These are phyloP conservation scores for Aureobasidium sp. DNA, from an alignment of 2,329 filamentous ascomycete genomes.

Conservation along the genomic window DNA sequence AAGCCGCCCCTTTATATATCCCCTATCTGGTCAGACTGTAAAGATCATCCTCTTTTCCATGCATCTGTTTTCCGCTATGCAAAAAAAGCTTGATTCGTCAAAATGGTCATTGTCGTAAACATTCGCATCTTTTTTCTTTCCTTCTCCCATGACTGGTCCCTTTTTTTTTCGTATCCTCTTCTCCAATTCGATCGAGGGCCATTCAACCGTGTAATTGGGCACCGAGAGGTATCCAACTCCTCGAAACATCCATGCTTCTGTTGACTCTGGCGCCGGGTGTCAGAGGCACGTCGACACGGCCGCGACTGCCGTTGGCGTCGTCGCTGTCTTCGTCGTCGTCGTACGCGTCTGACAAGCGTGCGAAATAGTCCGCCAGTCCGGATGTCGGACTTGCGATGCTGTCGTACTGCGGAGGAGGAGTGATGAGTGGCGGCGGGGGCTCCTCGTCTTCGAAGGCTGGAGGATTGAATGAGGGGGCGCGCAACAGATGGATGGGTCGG, in stretches of 20 bases:
- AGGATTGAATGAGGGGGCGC: conserved; percentile 78
- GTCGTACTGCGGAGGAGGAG: conserved; percentile 80
- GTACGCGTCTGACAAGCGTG: conserved; percentile 58
- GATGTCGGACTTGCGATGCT: conserved; percentile 63
- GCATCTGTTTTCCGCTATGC: not conserved
- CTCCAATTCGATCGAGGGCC: not conserved
- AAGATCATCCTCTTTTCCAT: not conserved
- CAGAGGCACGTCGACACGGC: conserved; percentile 48
- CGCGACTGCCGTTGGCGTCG: conserved; percentile 24
- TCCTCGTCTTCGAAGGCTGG: conserved; percentile 77
- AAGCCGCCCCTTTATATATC: not conserved
- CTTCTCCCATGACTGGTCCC: too few species aligned
- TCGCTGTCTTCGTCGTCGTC: conserved; percentile 53
- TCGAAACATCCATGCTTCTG: conserved; percentile 54
- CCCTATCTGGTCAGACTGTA: not conserved
- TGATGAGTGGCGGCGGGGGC: conserved; percentile 63
- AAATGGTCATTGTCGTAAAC: not conserved
- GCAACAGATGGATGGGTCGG: conserved; percentile 75
- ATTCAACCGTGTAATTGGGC: not conserved
- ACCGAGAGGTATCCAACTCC: conserved; percentile 37
- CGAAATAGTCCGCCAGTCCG: conserved; percentile 77
- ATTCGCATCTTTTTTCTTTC: not conserved
- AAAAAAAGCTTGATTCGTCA: not conserved
- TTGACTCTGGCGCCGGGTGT: conserved; percentile 55
- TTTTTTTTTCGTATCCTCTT: not conserved